phyloP scores from a whole-genome alignment of 2,329 filamentous ascomycete species.

The Colletotrichum plurivorum region DNA sequence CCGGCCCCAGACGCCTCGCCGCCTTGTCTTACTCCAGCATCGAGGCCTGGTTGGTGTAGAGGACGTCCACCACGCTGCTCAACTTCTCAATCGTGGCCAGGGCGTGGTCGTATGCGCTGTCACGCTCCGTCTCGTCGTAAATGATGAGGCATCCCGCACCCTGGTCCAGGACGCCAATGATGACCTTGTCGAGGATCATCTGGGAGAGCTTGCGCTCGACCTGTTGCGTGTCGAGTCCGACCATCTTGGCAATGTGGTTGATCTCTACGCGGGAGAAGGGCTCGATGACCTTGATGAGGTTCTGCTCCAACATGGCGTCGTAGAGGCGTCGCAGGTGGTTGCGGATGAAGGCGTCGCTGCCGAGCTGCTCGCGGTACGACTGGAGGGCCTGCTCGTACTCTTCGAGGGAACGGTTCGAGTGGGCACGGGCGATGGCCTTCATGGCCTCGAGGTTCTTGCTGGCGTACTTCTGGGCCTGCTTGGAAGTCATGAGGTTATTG shows the following conservation, averaged over 20 bases:
- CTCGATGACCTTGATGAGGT: slow-evolving; percentile 99
- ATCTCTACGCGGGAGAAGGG: slow-evolving; percentile 98
- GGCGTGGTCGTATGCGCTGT: slow-evolving; percentile 94
- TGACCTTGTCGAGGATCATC: slow-evolving; percentile 99
- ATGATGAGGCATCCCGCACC: slow-evolving; percentile 98
- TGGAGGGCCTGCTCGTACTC: slow-evolving; percentile 96
- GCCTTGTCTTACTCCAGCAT: slow-evolving; percentile 81
- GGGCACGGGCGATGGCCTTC: slow-evolving; percentile 97
- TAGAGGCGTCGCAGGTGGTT: slow-evolving; percentile 96
- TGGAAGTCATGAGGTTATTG: slow-evolving; percentile 92
- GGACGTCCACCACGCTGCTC: slow-evolving; percentile 95
- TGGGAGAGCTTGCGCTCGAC: slow-evolving; percentile 98
- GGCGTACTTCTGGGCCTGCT: slow-evolving; percentile 96
- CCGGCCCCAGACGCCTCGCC: slow-evolving; percentile 26
- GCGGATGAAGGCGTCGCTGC: slow-evolving; percentile 94
- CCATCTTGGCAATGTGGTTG: slow-evolving; percentile 96
- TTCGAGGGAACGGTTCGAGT: slow-evolving; percentile 94
- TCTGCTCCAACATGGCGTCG: slow-evolving; percentile 99
- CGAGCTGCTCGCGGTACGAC: slow-evolving; percentile 92
- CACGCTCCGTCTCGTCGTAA: slow-evolving; percentile 93
- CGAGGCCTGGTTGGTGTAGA: slow-evolving; percentile 98
- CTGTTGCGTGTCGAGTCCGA: slow-evolving; percentile 94
- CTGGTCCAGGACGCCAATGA: slow-evolving; percentile 96
- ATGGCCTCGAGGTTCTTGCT: slow-evolving; percentile 97
- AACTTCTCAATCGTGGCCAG: slow-evolving; percentile 96